Evolutionary conservation across 768 basidiomycete genomes (phyloP).

Genomic region (Naganishia friedmannii): DNA sequence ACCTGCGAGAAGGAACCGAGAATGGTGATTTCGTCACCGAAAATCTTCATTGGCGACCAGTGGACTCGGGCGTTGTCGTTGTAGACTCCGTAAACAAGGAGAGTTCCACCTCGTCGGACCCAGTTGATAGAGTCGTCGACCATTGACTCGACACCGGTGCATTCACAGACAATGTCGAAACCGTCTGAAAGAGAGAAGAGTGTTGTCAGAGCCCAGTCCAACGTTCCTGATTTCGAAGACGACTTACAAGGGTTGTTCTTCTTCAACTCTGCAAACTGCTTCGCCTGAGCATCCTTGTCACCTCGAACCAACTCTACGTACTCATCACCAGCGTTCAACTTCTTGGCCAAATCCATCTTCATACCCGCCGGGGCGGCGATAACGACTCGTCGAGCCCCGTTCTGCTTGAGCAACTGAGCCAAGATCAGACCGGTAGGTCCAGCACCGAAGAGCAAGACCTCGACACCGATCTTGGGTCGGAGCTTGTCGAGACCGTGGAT

Average conservation of each 20-base stretch:
- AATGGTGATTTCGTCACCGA: constrained; percentile 69
- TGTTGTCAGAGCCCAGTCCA: not conserved
- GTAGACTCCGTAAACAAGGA: constrained; percentile 73
- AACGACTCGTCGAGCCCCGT: constrained; percentile 75
- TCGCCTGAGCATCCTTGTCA: constrained; percentile 58
- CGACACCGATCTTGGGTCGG: constrained; percentile 72
- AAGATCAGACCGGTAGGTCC: constrained; percentile 89
- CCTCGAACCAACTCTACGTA: constrained; percentile 77
- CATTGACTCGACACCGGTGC: constrained; percentile 77
- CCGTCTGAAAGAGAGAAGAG: constrained; percentile 56
- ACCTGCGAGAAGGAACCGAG: constrained; percentile 88
- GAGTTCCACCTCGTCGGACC: constrained; percentile 61
- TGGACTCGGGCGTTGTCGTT: constrained; percentile 77
- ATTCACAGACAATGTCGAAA: constrained; percentile 80
- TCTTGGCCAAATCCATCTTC: constrained; percentile 80
- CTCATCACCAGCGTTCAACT: constrained; percentile 74
- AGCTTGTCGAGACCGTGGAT: constrained; percentile 89
- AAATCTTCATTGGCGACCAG: constrained; percentile 82
- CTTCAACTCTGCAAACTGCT: constrained; percentile 78
- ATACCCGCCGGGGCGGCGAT: constrained; percentile 81
- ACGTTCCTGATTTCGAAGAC: not conserved
- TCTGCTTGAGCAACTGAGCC: constrained; percentile 79
- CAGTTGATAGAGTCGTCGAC: constrained; percentile 88
- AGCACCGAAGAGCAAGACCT: constrained; percentile 81
- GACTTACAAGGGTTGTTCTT: constrained; percentile 64